Percentiles rank a stretch among this genome's conserved stretches.
These are phyloP conservation scores for Cyclocybe cylindracea DNA, from an alignment of 768 basidiomycete genomes.

Conservation along the genomic window DNA sequence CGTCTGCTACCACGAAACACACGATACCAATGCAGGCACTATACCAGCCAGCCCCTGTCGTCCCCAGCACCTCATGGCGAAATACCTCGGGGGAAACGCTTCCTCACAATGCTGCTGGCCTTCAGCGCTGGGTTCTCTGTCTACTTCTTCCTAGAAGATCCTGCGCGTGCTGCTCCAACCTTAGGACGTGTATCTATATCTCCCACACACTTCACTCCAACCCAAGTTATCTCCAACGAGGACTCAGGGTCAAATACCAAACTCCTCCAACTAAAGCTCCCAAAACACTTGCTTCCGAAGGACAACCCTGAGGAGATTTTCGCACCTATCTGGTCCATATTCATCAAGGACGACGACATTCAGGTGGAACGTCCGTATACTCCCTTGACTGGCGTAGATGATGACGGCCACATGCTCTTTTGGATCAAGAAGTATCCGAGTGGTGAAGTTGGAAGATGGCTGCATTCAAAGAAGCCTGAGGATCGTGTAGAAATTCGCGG, in stretches of 20 bases:
- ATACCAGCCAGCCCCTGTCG: not conserved
- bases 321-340: conserved; percentile 71
- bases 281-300: conserved; percentile 39
- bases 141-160: conserved; percentile 56
- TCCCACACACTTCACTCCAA: conserved; percentile 58
- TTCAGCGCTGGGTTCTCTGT: conserved; percentile 42
- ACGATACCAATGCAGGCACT: too few relatives aligned
- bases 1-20: too few relatives aligned
- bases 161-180: conserved; percentile 46
- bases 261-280: conserved; percentile 61
- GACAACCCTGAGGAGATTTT: conserved; percentile 23
- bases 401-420: conserved; percentile 65
- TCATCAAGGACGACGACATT: conserved; percentile 84
- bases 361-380: conserved; percentile 89
- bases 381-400: conserved; percentile 71
- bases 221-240: conserved; percentile 56
- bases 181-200: conserved; percentile 37
- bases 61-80: conserved; percentile 1
- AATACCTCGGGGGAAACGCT: conserved; percentile 7
- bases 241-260: conserved; percentile 59
- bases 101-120: conserved; percentile 32
- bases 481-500: conserved; percentile 77
- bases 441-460: conserved; percentile 84
- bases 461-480: conserved; percentile 68
- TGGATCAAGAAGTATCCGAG: conserved; percentile 82